Evolutionary conservation across 306 rosid genomes (phyloP), one percentile per base, ranked within the genome.

Genomic region (Argentina anserina): DNA sequence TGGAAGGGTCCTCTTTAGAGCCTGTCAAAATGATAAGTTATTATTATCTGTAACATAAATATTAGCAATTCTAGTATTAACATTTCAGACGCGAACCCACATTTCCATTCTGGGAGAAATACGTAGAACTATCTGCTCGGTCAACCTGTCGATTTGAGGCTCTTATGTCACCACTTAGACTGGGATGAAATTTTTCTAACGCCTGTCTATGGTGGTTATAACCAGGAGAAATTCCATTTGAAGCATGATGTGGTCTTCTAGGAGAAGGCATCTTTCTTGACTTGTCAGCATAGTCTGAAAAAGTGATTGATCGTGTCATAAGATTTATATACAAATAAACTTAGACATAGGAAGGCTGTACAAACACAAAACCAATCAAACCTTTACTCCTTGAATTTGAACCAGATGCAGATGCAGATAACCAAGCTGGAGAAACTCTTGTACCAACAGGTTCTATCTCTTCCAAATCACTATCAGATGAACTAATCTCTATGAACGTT

Each of bases 401-500:
- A 26, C 69, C 73, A 59, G 67, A 71, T 61, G 75, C 31, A 36
- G 83, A 47, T 74, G 89, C 88, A 37, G 83, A 53, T 67, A 88
- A 90, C 89, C 93, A 91, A 13, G 12, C 21, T 40, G 99, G 97
- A 75, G 85, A 87, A 73, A 11, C 45, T 81, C 99, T 89, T 65
- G 66, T 18, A 69, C 43, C 37, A 5, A 83, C 47, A 67, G 81
- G 31, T 72, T 67, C 74, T 17, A 21, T 41, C 56, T 72, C 87
- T 58, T 80, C 96, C 70, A 82, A 28, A 9, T 94, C 99, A 79
- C 90, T 93, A 80, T 94, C 99, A 0, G 97, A 91, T 31, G 97
- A 94, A 85, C 86, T 91, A 61, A 92, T 87, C 69, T 81, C 87
- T 83, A 94, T 90, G 41, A 12, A 58, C 1, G 72, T 76, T 45